phyloP scores from a whole-genome alignment of 257 asterid genomes.

The Solanum pimpinellifolium region DNA sequence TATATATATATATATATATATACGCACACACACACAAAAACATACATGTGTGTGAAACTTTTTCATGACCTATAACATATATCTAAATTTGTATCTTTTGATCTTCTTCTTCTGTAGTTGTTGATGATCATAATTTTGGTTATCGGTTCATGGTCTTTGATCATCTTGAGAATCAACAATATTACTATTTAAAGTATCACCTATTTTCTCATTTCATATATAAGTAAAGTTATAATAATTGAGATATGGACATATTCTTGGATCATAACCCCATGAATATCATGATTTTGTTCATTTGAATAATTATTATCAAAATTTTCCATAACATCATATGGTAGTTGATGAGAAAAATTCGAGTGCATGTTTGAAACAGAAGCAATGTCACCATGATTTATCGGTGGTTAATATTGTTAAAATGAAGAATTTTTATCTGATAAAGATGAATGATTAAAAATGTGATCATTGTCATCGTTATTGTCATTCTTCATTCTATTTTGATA shows the following conservation, averaged over 20 bases:
- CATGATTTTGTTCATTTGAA: background rate
- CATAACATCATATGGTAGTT: background rate
- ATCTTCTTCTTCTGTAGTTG: background rate
- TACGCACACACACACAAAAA: too few relatives aligned
- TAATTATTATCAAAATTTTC: background rate
- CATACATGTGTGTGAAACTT: too few relatives aligned
- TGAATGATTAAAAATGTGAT: background rate
- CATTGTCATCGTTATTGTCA: background rate
- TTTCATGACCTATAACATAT: background rate
- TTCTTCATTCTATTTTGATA: background rate
- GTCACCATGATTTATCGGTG: background rate
- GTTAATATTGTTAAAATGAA: background rate
- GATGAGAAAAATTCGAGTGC: background rate
- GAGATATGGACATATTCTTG: background rate
- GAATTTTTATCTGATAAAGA: too few relatives aligned
- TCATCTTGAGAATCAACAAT: background rate
- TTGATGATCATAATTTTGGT: background rate
- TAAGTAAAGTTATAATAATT: background rate
- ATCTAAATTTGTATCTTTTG: background rate
- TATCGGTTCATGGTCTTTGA: background rate
- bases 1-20: too few relatives aligned
- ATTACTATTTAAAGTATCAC: background rate
- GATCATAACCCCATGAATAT: background rate
- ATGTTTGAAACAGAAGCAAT: background rate
- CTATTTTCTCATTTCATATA: background rate